Evolutionary conservation across 768 basidiomycete genomes (phyloP).

Genomic region (Arthromyces matolae): DNA sequence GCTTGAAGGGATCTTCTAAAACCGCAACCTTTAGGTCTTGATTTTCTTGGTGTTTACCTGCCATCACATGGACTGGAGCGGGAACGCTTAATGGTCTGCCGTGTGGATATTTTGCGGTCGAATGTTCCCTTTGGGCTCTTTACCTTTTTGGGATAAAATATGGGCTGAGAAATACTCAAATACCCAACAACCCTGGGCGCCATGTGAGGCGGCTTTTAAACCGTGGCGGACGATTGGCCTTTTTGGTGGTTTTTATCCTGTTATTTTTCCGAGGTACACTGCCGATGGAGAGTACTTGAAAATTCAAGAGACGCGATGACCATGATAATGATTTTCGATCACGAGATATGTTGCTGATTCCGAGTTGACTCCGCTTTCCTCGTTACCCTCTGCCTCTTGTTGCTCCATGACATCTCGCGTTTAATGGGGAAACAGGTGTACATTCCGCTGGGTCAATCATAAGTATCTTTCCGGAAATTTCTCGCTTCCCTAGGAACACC

Average conservation of each 20-base stretch:
- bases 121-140: too few relatives aligned
- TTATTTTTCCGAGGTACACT: conserved; percentile 15
- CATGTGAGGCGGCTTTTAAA: neutral
- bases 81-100: too few relatives aligned
- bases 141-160: too few relatives aligned
- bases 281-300: neutral
- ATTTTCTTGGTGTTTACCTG: too few relatives aligned
- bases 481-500: conserved; percentile 17
- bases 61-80: too few relatives aligned
- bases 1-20: neutral
- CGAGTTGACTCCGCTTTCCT: conserved; percentile 26
- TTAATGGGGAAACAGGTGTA: conserved; percentile 14
- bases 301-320: neutral
- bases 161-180: too few relatives aligned
- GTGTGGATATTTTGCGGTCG: too few relatives aligned
- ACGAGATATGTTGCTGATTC: conserved; percentile 17
- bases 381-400: neutral
- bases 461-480: conserved; percentile 25
- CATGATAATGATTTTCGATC: conserved; percentile 7
- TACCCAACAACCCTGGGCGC: too few relatives aligned
- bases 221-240: neutral
- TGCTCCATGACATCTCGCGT: conserved; percentile 9
- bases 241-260: conserved; percentile 6
- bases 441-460: conserved; percentile 5
- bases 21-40: too few relatives aligned